Percentiles rank a stretch among this genome's conserved stretches.
phyloP scores from a whole-genome alignment of 352 stramenopile species.

The Globisporangium solare region DNA sequence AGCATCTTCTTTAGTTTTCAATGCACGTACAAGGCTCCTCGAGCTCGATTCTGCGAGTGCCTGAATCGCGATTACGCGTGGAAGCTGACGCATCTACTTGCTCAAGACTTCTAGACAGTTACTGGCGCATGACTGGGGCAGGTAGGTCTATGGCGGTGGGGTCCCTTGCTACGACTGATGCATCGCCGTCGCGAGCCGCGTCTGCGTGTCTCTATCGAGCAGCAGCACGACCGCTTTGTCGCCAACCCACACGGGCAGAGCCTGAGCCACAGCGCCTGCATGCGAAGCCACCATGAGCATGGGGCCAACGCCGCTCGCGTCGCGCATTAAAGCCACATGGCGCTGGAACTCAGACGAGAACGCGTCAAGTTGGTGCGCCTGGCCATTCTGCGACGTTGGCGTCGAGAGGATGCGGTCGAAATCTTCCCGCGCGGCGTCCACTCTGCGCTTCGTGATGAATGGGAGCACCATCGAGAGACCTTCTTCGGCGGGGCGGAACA shows the following conservation, averaged over 20 bases:
- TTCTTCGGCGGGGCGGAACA: conserved; percentile 82
- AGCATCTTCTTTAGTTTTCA: too few relatives aligned
- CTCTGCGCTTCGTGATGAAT: conserved; percentile 76
- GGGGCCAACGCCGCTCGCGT: conserved; percentile 35
- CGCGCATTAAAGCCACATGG: conserved; percentile 21
- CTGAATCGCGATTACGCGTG: too few relatives aligned
- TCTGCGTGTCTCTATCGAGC: conserved; percentile 43
- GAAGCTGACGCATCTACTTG: too few relatives aligned
- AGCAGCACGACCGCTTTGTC: conserved; percentile 50
- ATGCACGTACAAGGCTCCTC: too few relatives aligned
- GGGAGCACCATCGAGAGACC: conserved; percentile 66
- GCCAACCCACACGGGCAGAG: conserved; percentile 55
- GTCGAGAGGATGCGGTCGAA: conserved; percentile 20
- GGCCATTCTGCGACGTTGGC: conserved; percentile 11
- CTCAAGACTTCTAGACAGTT: too few relatives aligned
- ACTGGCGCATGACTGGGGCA: too few relatives aligned
- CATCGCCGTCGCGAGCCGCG: conserved; percentile 24
- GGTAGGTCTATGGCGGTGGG: too few relatives aligned
- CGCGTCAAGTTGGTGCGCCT: conserved; percentile 24
- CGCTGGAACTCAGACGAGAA: conserved; percentile 36
- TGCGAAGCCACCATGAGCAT: conserved; percentile 30
- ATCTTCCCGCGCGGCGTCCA: conserved; percentile 23
- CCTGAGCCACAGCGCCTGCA: conserved; percentile 5
- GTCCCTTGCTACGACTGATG: not conserved
- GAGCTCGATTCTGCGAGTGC: too few relatives aligned